Evolutionary conservation across 1,284 basidiomycete species (phyloP).

Genomic region (Pholiota adiposa): DNA sequence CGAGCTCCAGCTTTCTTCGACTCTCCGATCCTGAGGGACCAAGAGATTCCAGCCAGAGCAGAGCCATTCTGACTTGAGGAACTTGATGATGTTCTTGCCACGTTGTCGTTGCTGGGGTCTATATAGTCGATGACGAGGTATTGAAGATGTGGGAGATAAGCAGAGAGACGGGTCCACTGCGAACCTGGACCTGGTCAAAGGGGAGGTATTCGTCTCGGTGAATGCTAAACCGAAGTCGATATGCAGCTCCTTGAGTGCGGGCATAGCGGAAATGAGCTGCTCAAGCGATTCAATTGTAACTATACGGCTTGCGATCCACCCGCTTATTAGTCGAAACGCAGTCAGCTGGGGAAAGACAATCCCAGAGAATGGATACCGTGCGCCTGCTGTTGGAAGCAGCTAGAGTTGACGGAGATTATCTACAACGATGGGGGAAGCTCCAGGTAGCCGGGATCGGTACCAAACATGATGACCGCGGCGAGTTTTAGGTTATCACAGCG

Average conservation of each 20-base stretch:
- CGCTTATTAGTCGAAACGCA: not conserved
- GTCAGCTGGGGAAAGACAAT: not conserved
- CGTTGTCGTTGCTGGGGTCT: not conserved
- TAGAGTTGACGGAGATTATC: constrained; percentile 4
- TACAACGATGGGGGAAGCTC: not conserved
- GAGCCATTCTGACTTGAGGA: constrained; percentile 13
- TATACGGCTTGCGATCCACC: not conserved
- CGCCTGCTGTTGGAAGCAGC: not conserved
- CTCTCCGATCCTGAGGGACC: not conserved
- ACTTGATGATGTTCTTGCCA: not conserved
- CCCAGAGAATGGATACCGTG: not conserved
- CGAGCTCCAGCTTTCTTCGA: constrained; percentile 1
- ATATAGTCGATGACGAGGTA: constrained; percentile 8
- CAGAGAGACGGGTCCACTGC: not conserved
- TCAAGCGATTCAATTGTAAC: not conserved
- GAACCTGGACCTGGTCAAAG: not conserved
- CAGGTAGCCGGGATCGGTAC: too few species aligned
- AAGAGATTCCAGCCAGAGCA: constrained; percentile 3
- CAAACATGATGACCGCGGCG: not conserved
- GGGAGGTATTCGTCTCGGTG: not conserved
- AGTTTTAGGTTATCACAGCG: not conserved
- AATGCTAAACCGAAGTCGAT: constrained; percentile 9
- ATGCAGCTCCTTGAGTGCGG: constrained; percentile 9
- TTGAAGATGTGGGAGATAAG: not conserved
- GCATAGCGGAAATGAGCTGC: not conserved